Evolutionary conservation across 805 yeast species (phyloP), one percentile per base, ranked within the genome.

Genomic region (Yamadazyma scolyti): DNA sequence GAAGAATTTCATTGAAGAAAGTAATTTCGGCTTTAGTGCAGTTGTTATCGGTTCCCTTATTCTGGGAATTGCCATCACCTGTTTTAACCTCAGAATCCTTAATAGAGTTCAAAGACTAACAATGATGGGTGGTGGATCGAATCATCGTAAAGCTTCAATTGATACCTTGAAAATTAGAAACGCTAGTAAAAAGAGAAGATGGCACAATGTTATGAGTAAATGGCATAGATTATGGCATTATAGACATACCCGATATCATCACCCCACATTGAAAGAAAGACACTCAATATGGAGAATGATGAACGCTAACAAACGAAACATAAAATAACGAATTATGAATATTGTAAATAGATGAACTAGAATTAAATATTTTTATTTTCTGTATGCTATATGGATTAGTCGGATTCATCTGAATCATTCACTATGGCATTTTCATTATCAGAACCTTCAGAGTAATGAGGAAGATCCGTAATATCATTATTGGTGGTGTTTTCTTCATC

Each of bases 1-100:
- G 46, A 80, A 80, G 40, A 84, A 84, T 46, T 83, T 78, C 47
- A 75, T 83, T 4, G 94, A 84, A 52, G 85, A 81, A 4, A 74
- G 83, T 1, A 47, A 61, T 20, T 48, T 58, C 23, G 93, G 93
- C 0, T 84, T 84, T 54, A 76, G 71, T 0, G 60, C 67, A 2
- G 79, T 82, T 4, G 65, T 81, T 2, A 51, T 54, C 0, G 33
- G 74, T 4, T 78, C 87, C 8, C 43, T 75, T 2, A 9, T 75
- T 0, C 68, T 72, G 37, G 93, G 83, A 0, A 36, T 69, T 5
- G 26, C 68, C 1, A 69, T 83, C 26, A 77, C 86, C 0, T 45
- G 69, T 19, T 54, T 69, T 25, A 79, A 79, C 44, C 75, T 80
- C 55, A 63, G 66, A 26, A 74, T 74, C 10, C 55, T 84, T 24